These are phyloP conservation scores for Diospyros lotus DNA, from an alignment of 148 eudicot genomes.

Conservation along the genomic window DNA sequence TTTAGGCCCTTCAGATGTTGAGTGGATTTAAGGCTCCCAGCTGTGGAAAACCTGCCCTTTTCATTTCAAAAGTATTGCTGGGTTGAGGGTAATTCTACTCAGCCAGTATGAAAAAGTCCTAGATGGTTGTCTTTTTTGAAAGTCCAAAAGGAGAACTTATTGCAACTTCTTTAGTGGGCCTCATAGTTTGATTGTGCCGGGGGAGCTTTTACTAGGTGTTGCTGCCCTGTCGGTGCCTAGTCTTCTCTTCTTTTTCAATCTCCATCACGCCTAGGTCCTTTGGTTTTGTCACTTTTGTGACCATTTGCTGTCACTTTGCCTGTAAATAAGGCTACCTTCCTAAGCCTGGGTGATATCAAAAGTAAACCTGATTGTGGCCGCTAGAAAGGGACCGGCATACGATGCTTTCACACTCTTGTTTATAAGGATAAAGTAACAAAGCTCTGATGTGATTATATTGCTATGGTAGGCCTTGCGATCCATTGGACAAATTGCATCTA, in stretches of 20 bases:
- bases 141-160: conserved; percentile 36
- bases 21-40: too few species aligned
- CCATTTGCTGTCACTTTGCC: conserved; percentile 23
- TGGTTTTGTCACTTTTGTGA: conserved; percentile 33
- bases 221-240: conserved; percentile 50
- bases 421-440: background rate
- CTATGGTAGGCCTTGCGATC: background rate
- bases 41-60: background rate
- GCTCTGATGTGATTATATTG: background rate
- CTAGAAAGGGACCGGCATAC: conserved; percentile 5
- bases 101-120: conserved; percentile 5
- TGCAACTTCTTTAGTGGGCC: conserved; percentile 39
- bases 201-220: conserved; percentile 38
- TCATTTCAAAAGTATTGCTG: conserved; percentile 14
- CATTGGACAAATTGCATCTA: background rate
- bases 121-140: conserved; percentile 13
- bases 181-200: conserved; percentile 42
- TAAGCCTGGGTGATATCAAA: conserved; percentile 12
- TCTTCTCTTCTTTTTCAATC: conserved; percentile 33
- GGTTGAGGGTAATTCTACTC: conserved; percentile 9
- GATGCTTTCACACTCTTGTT: conserved; percentile 4
- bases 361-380: conserved; percentile 13
- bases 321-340: background rate
- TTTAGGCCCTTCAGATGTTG: too few species aligned
- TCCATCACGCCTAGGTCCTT: conserved; percentile 44